phyloP scores from a whole-genome alignment of 164 flowering plant genomes.

The Paratinospora sagittata region DNA sequence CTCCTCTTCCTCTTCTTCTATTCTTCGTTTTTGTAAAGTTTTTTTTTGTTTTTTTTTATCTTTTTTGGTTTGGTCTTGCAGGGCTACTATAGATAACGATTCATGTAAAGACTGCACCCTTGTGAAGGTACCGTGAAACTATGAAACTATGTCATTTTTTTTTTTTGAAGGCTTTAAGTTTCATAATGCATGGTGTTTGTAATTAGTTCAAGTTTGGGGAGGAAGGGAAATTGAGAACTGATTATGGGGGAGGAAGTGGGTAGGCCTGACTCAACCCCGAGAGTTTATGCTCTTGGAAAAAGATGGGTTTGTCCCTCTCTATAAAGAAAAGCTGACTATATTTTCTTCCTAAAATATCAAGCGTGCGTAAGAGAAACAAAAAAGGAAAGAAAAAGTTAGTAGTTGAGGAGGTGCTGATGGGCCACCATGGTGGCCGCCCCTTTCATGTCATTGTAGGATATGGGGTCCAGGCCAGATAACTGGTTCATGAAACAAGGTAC shows the following conservation, averaged over 20 bases:
- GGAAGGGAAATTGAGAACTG: no score
- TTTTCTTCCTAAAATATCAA: neutral
- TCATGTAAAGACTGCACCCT: slow-evolving; percentile 64
- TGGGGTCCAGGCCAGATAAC: neutral
- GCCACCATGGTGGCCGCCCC: neutral
- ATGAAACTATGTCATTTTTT: neutral
- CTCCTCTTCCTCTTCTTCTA: neutral
- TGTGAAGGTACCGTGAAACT: slow-evolving; percentile 74
- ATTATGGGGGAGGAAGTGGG: neutral
- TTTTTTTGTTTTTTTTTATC: no score
- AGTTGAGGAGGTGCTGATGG: neutral
- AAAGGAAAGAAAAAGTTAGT: neutral
- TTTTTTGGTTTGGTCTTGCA: slow-evolving; percentile 33
- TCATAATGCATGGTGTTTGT: neutral
- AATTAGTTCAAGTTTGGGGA: neutral
- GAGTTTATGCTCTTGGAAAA: neutral
- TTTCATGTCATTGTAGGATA: neutral
- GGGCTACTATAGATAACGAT: slow-evolving; percentile 80
- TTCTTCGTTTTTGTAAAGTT: neutral
- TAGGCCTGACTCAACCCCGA: neutral
- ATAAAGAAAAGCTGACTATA: no score
- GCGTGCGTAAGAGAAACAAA: neutral
- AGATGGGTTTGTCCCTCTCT: neutral
- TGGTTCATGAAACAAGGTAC: neutral
- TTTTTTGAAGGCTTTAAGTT: neutral